A percentile compares a stretch with the other conserved stretches of the same genome.
Evolutionary conservation across 345 rosid species (phyloP).

Genomic region (Citrus australasica): DNA sequence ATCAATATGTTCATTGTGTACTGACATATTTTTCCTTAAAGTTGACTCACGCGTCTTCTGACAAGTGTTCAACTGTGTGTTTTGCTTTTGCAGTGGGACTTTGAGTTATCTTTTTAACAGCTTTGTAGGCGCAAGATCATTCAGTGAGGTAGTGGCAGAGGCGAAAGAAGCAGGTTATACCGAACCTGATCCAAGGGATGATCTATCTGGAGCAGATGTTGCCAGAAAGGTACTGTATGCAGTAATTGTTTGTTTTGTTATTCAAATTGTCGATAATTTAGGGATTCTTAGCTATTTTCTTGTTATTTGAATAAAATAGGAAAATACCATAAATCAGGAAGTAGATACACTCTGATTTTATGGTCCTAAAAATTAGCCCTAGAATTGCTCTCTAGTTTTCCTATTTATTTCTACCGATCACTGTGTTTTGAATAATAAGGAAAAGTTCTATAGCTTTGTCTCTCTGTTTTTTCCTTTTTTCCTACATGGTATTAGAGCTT

Average conservation of each 20-base stretch:
- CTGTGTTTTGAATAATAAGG: too few relatives aligned
- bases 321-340: too few relatives aligned
- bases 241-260: not conserved
- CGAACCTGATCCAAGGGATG: slow-evolving; percentile 99
- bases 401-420: too few relatives aligned
- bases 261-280: not conserved
- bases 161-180: slow-evolving; percentile 90
- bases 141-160: slow-evolving; percentile 83
- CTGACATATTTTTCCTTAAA: not conserved
- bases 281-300: too few relatives aligned
- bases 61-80: slow-evolving; percentile 1
- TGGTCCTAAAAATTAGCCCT: too few relatives aligned
- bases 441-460: too few relatives aligned
- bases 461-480: too few relatives aligned
- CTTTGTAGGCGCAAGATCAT: slow-evolving; percentile 51
- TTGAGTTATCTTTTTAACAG: slow-evolving; percentile 94
- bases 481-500: too few relatives aligned
- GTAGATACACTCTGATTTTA: too few relatives aligned
- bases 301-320: too few relatives aligned
- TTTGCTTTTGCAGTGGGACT: slow-evolving; percentile 68
- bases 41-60: slow-evolving; percentile 10
- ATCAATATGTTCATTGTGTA: not conserved
- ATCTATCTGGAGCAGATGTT: slow-evolving; percentile 97
- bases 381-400: too few relatives aligned
- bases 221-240: slow-evolving; percentile 70